A percentile compares a stretch with the other conserved stretches of the same genome.
Evolutionary conservation across 2,329 filamentous ascomycete species (phyloP).

Genomic region (Epichloe coenophiala): DNA sequence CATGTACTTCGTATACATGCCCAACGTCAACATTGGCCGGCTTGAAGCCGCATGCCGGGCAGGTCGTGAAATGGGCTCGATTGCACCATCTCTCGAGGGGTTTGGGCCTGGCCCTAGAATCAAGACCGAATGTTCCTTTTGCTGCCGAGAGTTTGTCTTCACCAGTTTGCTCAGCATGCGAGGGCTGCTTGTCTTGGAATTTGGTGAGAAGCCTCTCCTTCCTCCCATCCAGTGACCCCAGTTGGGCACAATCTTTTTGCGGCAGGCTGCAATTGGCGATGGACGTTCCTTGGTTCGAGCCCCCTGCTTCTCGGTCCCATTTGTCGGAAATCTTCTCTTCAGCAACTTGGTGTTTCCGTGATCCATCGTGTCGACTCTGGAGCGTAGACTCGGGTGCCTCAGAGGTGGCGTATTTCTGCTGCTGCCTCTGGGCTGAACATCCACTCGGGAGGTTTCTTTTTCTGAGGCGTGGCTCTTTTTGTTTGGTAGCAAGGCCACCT

Average conservation of each 20-base stretch:
- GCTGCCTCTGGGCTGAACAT: background rate
- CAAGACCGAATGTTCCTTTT: background rate
- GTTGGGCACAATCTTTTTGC: slow-evolving; percentile 1
- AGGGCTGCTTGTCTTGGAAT: background rate
- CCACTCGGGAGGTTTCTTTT: background rate
- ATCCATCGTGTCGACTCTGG: background rate
- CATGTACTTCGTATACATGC: background rate
- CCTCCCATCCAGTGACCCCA: slow-evolving; percentile 6
- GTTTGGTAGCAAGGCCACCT: background rate
- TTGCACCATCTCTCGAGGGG: background rate
- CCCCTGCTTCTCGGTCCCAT: background rate
- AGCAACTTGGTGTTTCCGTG: background rate
- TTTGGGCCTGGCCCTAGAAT: background rate
- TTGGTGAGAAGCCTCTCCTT: slow-evolving; percentile 6
- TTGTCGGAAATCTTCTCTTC: background rate
- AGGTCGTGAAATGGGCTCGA: background rate
- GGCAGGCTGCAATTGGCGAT: background rate
- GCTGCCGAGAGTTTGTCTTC: background rate
- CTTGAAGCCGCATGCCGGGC: slow-evolving; percentile 1
- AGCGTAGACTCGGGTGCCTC: background rate
- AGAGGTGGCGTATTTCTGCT: background rate
- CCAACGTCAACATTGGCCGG: slow-evolving; percentile 2
- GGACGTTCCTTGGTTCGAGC: background rate
- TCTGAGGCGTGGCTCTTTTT: too few species aligned
- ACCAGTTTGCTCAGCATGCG: background rate